Evolutionary conservation across 164 flowering plant species (phyloP).

Genomic region (Berberis vulgaris): DNA sequence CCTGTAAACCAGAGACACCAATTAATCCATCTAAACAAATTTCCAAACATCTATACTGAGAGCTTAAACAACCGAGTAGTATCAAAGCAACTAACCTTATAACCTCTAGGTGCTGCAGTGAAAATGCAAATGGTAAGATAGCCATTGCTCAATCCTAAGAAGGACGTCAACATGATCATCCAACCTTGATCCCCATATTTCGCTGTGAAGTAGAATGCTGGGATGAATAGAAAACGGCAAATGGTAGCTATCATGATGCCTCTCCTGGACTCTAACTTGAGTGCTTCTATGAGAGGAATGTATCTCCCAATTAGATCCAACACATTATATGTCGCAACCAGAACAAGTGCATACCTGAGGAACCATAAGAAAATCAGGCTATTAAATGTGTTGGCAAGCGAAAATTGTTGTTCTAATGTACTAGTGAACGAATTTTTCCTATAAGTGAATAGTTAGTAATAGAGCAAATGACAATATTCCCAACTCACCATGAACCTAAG

Average conservation of each 20-base stretch:
- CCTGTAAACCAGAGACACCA: constrained; percentile 26
- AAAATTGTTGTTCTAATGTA: not conserved
- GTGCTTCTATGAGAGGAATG: constrained; percentile 37
- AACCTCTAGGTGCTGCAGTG: constrained; percentile 66
- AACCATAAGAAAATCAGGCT: not conserved
- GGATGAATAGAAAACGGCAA: constrained; percentile 54
- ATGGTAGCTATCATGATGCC: constrained; percentile 30
- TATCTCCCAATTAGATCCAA: constrained; percentile 67
- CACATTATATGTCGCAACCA: constrained; percentile 62
- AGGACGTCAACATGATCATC: constrained; percentile 65
- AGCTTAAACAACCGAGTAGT: not conserved
- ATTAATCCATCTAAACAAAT: not conserved
- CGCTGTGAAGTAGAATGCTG: constrained; percentile 76
- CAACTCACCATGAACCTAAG: constrained; percentile 56
- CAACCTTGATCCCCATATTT: constrained; percentile 72
- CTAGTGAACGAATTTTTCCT: too few relatives aligned
- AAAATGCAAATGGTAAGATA: constrained; percentile 68
- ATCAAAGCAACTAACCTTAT: constrained; percentile 43
- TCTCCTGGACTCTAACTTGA: constrained; percentile 44
- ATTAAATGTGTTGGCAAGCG: not conserved
- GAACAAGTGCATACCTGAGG: constrained; percentile 66
- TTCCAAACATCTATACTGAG: not conserved
- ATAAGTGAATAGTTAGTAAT: too few relatives aligned
- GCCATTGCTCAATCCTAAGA: constrained; percentile 61
- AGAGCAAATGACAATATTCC: too few relatives aligned